Percentiles rank a stretch among this genome's conserved stretches.
These are phyloP conservation scores for Fusarium buxicola DNA, from an alignment of 2,329 filamentous ascomycete species.

Conservation along the genomic window DNA sequence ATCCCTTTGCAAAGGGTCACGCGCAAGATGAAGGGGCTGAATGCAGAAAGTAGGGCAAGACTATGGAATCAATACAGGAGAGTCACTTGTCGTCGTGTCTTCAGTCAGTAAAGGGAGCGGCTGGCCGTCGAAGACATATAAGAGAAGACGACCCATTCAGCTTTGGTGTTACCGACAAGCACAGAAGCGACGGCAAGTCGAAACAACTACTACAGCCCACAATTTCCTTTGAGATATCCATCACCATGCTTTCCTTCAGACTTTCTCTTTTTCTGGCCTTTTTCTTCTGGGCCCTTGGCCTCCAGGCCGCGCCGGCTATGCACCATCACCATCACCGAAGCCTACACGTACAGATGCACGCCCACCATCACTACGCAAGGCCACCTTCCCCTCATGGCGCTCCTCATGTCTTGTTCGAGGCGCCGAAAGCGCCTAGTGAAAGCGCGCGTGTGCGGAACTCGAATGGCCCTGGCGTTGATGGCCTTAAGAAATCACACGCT, in stretches of 20 bases:
- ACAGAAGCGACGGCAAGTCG: constrained; percentile 16
- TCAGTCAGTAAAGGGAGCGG: constrained; percentile 25
- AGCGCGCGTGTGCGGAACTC: constrained; percentile 12
- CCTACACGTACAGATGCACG: constrained; percentile 51
- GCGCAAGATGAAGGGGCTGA: constrained; percentile 11
- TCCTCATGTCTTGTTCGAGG: constrained; percentile 19
- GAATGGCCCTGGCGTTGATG: not conserved
- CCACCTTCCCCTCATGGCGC: constrained; percentile 1
- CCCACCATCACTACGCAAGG: constrained; percentile 43
- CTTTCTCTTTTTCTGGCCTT: constrained; percentile 35
- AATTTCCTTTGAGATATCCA: not conserved
- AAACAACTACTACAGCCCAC: not conserved
- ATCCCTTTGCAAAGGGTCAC: constrained; percentile 20
- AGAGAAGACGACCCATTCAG: constrained; percentile 14
- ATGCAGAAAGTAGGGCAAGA: constrained; percentile 21
- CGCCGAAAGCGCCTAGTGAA: constrained; percentile 22
- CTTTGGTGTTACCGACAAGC: constrained; percentile 6
- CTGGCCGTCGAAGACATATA: constrained; percentile 32
- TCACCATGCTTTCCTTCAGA: constrained; percentile 36
- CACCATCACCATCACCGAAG: constrained; percentile 33
- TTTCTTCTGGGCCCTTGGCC: constrained; percentile 38
- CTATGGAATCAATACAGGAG: not conserved
- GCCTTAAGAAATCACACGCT: not conserved
- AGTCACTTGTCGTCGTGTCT: constrained; percentile 29
- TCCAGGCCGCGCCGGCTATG: constrained; percentile 43